phyloP scores from a whole-genome alignment of 2,329 filamentous ascomycete genomes.

The Fusarium mundagurra region DNA sequence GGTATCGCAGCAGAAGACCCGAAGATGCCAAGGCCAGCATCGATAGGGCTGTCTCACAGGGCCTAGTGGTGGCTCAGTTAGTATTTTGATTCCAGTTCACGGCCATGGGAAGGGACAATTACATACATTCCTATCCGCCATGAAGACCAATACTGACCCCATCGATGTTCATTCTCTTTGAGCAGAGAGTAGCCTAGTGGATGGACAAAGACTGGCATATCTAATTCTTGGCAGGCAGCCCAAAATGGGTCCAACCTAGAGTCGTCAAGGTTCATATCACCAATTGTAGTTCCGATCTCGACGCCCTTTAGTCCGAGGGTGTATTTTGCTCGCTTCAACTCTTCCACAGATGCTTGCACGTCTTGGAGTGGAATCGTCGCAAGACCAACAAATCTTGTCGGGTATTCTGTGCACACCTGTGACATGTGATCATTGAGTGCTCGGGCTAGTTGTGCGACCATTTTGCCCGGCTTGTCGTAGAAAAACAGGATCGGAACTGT shows the following conservation, averaged over 20 bases:
- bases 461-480: neutral
- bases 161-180: neutral
- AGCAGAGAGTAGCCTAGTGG: neutral
- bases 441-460: neutral
- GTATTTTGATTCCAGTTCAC: rapidly evolving
- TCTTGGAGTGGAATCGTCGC: neutral
- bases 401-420: neutral
- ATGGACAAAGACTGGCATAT: neutral
- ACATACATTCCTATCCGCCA: neutral
- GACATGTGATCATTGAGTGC: neutral
- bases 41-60: neutral
- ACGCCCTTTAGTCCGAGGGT: neutral
- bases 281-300: neutral
- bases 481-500: neutral
- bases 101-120: rapidly evolving
- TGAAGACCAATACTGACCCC: neutral
- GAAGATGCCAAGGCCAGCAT: neutral
- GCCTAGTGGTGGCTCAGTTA: neutral
- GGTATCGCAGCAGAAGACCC: neutral
- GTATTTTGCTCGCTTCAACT: neutral
- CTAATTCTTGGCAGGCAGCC: neutral
- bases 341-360: neutral
- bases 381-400: neutral
- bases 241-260: neutral
- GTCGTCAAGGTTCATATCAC: neutral